Evolutionary conservation across 73 alveolate species (phyloP).

Genomic region (Blepharisma japonicum): DNA sequence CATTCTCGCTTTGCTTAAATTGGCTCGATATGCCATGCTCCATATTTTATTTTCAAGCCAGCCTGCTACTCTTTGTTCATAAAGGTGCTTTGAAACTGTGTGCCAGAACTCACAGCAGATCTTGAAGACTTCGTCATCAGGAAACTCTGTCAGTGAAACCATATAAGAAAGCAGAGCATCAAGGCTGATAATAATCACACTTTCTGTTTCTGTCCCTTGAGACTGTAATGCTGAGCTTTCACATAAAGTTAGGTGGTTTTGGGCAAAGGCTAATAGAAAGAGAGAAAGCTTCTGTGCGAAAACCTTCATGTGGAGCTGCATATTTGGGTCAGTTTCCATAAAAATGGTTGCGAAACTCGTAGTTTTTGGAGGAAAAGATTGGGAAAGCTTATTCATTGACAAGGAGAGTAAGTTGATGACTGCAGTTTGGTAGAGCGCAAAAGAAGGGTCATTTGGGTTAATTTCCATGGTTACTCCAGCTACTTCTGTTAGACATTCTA

Average conservation of each 20-base stretch:
- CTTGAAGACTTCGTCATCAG: constrained; percentile 70
- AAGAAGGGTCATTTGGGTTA: constrained; percentile 26
- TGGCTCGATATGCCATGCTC: constrained; percentile 38
- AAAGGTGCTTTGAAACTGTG: constrained; percentile 49
- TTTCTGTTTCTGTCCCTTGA: constrained; percentile 14
- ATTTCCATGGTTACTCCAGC: constrained; percentile 30
- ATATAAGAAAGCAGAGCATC: constrained; percentile 42
- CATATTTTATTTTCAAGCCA: constrained; percentile 41
- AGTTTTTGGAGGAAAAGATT: background rate
- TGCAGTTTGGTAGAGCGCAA: constrained; percentile 5
- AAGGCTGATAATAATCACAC: constrained; percentile 23
- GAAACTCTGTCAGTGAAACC: constrained; percentile 58
- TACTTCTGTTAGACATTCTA: constrained; percentile 28
- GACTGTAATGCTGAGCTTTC: constrained; percentile 32
- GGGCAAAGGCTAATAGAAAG: constrained; percentile 15
- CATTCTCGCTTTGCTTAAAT: constrained; percentile 67
- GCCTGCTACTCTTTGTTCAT: constrained; percentile 45
- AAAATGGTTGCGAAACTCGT: background rate
- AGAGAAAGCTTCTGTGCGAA: constrained; percentile 15
- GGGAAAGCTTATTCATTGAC: background rate
- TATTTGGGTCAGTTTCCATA: background rate
- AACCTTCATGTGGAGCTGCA: background rate
- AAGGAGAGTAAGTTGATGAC: background rate
- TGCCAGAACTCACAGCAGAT: constrained; percentile 83
- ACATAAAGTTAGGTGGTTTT: constrained; percentile 42